Conservation (phyloP, 345 rosid species). For the Eucalyptus urophylla region DNA sequence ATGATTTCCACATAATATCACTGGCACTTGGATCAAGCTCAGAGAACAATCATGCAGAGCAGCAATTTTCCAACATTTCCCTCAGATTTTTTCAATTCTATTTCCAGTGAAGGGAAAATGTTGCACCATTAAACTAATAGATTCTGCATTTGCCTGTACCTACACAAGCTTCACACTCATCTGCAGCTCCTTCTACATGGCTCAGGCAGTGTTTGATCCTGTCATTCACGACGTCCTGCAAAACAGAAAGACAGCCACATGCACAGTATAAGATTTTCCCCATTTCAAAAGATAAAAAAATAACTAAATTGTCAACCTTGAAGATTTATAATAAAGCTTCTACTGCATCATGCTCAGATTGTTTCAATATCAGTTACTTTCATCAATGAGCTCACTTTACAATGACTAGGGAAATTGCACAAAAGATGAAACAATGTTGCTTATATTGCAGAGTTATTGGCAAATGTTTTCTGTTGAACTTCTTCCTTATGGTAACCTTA, state of each 20-base stretch:
- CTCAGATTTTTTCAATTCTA: background rate
- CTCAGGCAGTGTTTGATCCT: conserved; percentile 69
- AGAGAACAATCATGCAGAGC: background rate
- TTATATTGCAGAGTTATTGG: background rate
- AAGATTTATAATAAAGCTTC: background rate
- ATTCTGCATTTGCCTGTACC: conserved; percentile 87
- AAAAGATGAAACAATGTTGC: background rate
- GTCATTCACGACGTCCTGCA: conserved; percentile 75
- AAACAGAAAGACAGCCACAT: background rate
- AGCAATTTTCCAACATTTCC: background rate
- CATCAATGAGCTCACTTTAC: background rate
- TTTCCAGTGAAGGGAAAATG: background rate
- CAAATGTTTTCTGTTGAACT: background rate
- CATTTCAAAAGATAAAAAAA: background rate
- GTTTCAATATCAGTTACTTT: background rate
- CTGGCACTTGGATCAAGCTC: background rate
- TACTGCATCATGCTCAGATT: background rate
- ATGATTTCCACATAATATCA: background rate
- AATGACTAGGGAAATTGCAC: background rate
- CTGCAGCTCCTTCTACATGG: conserved; percentile 67
- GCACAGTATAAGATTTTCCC: background rate
- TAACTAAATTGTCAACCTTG: background rate
- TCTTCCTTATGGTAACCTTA: background rate
- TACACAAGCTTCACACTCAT: conserved; percentile 64
- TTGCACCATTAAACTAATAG: conserved; percentile 2